Evolutionary conservation across 176 grass and related monocot species (phyloP), one percentile per base, ranked within the genome.

Genomic region (Juncus inflexus): DNA sequence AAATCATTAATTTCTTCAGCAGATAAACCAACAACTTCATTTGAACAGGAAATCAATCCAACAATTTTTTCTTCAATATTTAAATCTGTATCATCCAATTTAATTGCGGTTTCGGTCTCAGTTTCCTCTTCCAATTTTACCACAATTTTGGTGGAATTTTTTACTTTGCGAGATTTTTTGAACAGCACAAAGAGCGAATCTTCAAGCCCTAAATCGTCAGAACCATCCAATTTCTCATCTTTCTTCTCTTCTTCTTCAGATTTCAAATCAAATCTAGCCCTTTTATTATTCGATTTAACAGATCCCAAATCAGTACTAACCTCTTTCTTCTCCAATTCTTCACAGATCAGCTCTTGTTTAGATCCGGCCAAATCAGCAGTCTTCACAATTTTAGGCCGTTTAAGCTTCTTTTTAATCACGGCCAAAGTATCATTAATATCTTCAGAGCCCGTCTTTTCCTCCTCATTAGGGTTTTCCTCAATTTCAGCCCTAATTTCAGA

Each of bases 361-460:
- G 37, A 55, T 39, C 67, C 57, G 53, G 73, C 55, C 15, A 35
- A 73, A 83, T 42, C 39, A 2, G 35, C 43, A 6, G 52, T 73
- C 10, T 85, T 90, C 41, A 37, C 84, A 78, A 67, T 92, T 83
- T 89, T 99, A 55, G 78, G 89, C 52, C 81, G 72, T 80, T 79
- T 92, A 77, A 99, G 49, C 62, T 90, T 99, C 77, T 86, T 92
- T 80, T 43, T 89, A 79, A 99, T 92, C 5, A 52, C 69, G 45
- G 94, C 88, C 78, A 99, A 81, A 72, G 94, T 99, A 60, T 99
- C 85, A 65, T 90, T 79, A 73, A 99, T 90, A 82, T 84, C 83
- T 16, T 82, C 78, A 36, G 59, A 75, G 60, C 45, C 50, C 6
- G 41, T 58, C n/a, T 10, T 45, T 42, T 63, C 62, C 37, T 65